Evolutionary conservation across 1,284 basidiomycete species (phyloP), one percentile per base, ranked within the genome.

Genomic region (Cutaneotrichosporon spelunceum): DNA sequence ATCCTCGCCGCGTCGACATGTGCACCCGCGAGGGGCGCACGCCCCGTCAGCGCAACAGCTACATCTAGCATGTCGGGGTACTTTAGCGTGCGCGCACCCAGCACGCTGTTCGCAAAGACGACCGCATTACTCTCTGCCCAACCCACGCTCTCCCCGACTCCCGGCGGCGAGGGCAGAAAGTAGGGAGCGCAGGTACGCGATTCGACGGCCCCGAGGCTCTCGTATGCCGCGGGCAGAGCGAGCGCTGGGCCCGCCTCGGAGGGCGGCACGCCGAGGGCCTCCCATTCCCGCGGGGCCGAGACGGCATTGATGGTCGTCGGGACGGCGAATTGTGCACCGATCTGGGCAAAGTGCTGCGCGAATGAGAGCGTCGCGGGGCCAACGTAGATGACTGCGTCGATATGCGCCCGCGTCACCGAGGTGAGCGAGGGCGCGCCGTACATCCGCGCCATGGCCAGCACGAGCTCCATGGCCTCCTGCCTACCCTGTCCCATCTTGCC

Each of bases 21-120:
- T 1, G 23, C 13, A 0, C 62, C 62, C 1, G 62, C 62, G 10
- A 49, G 49, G 3, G 62, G 62, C 1, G 62, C 59, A 13, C 62
- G 58, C 9, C 62, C 62, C 0, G 62, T 60, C 14, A 63, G 49
- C 27, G 62, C 62, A n/a, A 63, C 44, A 8, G 21, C 30, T 19
- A 63, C 57, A 23, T 63, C 62, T 9, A 63, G 62, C 57, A 63
- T 57, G 56, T 63, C 62, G 55, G 62, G 62, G 19, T 60, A 60
- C 58, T 63, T 63, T 19, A 57, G 53, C 8, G 62, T 63, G 4
- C 62, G 58, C 1, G 62, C 62, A 4, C 58, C 62, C 6, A 63
- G 58, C n/a, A 63, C 56, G 23, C 45, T 50, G 45, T 63, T 63
- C 30, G 55, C 55, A 29, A n/a, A 63, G 1, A 63, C n/a, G 6